Percentiles rank a stretch among this genome's conserved stretches.
Conservation (phyloP, 768 basidiomycete species). For the Termitomyces heimii region DNA sequence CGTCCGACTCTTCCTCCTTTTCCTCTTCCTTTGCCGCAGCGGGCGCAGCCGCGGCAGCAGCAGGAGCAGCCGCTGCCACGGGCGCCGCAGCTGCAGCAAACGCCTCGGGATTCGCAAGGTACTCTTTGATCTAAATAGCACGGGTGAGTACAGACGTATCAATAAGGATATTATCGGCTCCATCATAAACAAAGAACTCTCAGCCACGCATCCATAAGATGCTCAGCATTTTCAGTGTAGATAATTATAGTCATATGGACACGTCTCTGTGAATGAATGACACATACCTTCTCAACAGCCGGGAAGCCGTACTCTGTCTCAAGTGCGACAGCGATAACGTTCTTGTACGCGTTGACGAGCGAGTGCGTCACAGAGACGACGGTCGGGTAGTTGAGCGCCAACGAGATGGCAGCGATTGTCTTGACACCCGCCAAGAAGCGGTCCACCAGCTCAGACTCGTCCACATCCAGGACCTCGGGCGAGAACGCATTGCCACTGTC, state of each 20-base stretch:
- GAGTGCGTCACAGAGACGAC: constrained; percentile 91
- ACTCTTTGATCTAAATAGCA: constrained; percentile 76
- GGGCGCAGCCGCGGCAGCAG: constrained; percentile 35
- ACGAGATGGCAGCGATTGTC: constrained; percentile 92
- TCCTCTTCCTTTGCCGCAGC: constrained; percentile 65
- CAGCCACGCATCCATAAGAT: constrained; percentile 37
- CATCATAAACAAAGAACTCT: constrained; percentile 21
- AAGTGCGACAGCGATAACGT: constrained; percentile 83
- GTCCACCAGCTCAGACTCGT: constrained; percentile 85
- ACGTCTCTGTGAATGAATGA: constrained; percentile 7
- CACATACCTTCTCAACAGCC: constrained; percentile 81
- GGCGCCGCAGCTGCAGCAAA: constrained; percentile 82
- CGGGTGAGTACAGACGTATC: constrained; percentile 10
- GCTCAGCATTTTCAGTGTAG: constrained; percentile 88
- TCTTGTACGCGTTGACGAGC: constrained; percentile 99
- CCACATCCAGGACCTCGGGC: constrained; percentile 86
- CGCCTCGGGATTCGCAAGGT: constrained; percentile 97
- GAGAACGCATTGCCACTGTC: constrained; percentile 91
- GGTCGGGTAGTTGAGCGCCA: constrained; percentile 95
- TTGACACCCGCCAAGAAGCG: constrained; percentile 92
- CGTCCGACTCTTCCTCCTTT: constrained; percentile 83
- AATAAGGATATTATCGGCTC: constrained; percentile 13
- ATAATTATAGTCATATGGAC: constrained; percentile 26
- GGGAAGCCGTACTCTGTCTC: constrained; percentile 94
- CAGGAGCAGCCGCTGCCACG: constrained; percentile 48